Conservation (phyloP, 768 basidiomycete genomes). For the Lentinula boryana region DNA sequence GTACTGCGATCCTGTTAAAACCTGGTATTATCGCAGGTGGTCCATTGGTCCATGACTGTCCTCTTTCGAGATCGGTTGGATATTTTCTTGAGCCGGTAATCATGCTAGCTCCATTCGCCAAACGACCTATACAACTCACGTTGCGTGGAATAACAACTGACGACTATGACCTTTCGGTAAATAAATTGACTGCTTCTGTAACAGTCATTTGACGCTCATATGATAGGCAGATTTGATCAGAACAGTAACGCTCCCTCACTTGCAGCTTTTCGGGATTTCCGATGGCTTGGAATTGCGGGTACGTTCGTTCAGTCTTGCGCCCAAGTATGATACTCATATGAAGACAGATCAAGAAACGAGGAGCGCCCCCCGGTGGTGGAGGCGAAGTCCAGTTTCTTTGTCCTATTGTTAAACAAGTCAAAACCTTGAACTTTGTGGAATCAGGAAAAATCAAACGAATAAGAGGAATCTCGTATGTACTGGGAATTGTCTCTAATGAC, state of each 20-base stretch:
- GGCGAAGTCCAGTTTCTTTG: slow-evolving; percentile 94
- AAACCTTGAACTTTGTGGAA: slow-evolving; percentile 89
- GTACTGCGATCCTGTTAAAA: slow-evolving; percentile 87
- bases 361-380: slow-evolving; percentile 84
- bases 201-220: slow-evolving; percentile 9
- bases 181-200: slow-evolving; percentile 13
- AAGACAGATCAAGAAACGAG: slow-evolving; percentile 88
- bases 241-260: slow-evolving; percentile 85
- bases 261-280: slow-evolving; percentile 85
- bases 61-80: slow-evolving; percentile 81
- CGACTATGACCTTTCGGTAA: slow-evolving; percentile 84
- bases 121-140: slow-evolving; percentile 76
- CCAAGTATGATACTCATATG: background rate
- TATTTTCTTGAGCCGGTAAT: slow-evolving; percentile 92
- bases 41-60: slow-evolving; percentile 76
- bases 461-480: slow-evolving; percentile 78
- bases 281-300: slow-evolving; percentile 89
- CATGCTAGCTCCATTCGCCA: slow-evolving; percentile 89
- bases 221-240: slow-evolving; percentile 78
- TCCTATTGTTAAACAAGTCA: slow-evolving; percentile 85
- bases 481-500: background rate
- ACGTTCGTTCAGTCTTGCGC: slow-evolving; percentile 13
- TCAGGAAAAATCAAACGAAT: slow-evolving; percentile 91
- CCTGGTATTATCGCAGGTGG: slow-evolving; percentile 92
- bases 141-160: slow-evolving; percentile 90